Evolutionary conservation across 2,329 filamentous ascomycete genomes (phyloP).

Genomic region (Claviceps fusiformis): DNA sequence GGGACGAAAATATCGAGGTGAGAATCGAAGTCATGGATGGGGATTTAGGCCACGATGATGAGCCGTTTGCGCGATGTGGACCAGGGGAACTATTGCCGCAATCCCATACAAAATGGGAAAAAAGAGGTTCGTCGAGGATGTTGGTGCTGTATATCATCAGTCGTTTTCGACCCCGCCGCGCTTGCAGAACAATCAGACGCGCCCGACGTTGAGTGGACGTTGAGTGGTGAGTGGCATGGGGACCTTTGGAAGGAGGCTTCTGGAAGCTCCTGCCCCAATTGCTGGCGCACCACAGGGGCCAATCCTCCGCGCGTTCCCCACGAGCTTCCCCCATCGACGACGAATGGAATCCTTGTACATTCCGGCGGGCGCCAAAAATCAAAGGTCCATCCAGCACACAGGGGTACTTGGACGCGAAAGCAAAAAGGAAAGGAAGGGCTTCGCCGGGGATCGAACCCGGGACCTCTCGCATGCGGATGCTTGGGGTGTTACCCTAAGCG

Average conservation of each 20-base stretch:
- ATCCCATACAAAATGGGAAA: background rate
- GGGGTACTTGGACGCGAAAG: too few relatives aligned
- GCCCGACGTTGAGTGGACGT: too few relatives aligned
- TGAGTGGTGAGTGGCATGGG: background rate
- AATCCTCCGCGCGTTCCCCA: too few relatives aligned
- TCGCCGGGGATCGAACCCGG: too few relatives aligned
- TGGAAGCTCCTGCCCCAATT: background rate
- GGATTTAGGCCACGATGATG: background rate
- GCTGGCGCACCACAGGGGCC: background rate
- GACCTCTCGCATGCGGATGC: constrained; percentile 5
- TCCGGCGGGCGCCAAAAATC: too few relatives aligned
- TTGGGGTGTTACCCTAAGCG: constrained; percentile 6
- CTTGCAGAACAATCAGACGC: too few relatives aligned
- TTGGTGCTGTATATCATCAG: background rate
- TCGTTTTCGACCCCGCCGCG: too few relatives aligned
- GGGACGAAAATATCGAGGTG: constrained; percentile 3
- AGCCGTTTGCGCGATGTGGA: background rate
- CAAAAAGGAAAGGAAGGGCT: background rate
- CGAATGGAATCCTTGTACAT: too few relatives aligned
- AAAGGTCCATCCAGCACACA: too few relatives aligned
- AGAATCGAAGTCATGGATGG: constrained; percentile 2
- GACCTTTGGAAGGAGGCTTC: background rate
- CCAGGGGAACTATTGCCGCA: background rate
- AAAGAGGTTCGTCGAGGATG: background rate
- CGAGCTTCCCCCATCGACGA: too few relatives aligned